Evolutionary conservation across 2,329 filamentous ascomycete species (phyloP), one percentile per base, ranked within the genome.

Genomic region (Lecanosticta acicola): DNA sequence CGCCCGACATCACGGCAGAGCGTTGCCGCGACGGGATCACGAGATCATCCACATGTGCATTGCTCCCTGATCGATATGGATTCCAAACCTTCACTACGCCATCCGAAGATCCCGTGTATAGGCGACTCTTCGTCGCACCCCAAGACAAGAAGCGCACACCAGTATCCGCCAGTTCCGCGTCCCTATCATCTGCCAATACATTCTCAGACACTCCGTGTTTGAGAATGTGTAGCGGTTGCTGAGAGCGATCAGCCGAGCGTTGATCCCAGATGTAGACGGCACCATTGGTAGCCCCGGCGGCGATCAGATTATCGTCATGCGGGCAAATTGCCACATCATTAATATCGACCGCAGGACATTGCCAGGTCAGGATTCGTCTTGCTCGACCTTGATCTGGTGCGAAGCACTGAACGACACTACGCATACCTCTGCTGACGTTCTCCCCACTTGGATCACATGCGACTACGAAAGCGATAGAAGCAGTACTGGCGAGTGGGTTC

Each of bases 31-130:
- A 57, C 8, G 78, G 63, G 1, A 61, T 66, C 1, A 70, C 67
- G 1, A 77, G 61, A 48, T 82, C 72, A n/a, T 70, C 66, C 17
- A 80, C 62, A 26, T 74, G 69, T 0, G 69, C 70, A 59, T 81
- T 72, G 36, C 76, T 68, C 0, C 69, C 60, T 1, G 76, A 68
- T 8, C 69, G 68, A 36, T 74, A 71, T 2, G 80, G 73, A 57
- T 83, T 72, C 80, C 80, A 83, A 2, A 68, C 66, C 48, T 80
- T 81, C 32, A 83, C 64, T 0, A 76, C 64, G 2, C 80, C 80
- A 57, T 83, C 80, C 3, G 79, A 81, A 4, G 75, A 76, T 13
- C 79, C 80, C 18, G 75, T 79, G 59, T 77, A 81, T 7, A 83
- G 67, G 1, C 76, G 67, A 4, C 71, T 69, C 14, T 71, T 66